Percentiles rank a stretch among this genome's conserved stretches.
phyloP scores from a whole-genome alignment of 2,329 filamentous ascomycete species.

The Chalara sp. region DNA sequence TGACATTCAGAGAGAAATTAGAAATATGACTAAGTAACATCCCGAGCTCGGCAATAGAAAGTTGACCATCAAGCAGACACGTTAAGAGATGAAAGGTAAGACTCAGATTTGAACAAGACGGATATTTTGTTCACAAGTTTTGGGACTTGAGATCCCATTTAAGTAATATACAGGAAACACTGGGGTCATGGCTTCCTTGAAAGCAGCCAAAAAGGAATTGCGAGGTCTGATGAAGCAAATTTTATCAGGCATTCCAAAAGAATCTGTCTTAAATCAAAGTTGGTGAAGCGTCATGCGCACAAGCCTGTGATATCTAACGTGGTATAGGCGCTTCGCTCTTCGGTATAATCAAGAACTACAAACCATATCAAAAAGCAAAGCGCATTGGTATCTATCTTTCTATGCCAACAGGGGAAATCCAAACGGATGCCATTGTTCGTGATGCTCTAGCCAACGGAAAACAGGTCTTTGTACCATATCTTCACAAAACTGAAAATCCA shows the following conservation, averaged over 20 bases:
- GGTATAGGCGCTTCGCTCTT: conserved; percentile 57
- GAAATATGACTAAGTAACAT: no score
- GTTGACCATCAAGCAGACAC: no score
- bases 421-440: conserved; percentile 74
- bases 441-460: conserved; percentile 75
- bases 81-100: no score
- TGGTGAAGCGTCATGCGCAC: no score
- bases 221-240: conserved; percentile 62
- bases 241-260: conserved; percentile 53
- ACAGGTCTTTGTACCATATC: conserved; percentile 85
- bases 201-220: conserved; percentile 69
- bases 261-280: conserved; percentile 54
- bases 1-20: no score
- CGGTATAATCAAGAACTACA: conserved; percentile 56
- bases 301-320: background rate
- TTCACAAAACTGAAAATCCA: conserved; percentile 52
- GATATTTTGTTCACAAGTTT: no score
- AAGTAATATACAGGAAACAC: no score
- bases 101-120: no score
- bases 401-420: conserved; percentile 83
- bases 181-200: conserved; percentile 34
- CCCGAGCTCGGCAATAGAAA: no score
- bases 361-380: conserved; percentile 68
- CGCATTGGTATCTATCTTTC: conserved; percentile 84
- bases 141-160: no score